These are phyloP conservation scores for Alectoria sarmentosa DNA, from an alignment of 495 filamentous ascomycete species.

Conservation along the genomic window DNA sequence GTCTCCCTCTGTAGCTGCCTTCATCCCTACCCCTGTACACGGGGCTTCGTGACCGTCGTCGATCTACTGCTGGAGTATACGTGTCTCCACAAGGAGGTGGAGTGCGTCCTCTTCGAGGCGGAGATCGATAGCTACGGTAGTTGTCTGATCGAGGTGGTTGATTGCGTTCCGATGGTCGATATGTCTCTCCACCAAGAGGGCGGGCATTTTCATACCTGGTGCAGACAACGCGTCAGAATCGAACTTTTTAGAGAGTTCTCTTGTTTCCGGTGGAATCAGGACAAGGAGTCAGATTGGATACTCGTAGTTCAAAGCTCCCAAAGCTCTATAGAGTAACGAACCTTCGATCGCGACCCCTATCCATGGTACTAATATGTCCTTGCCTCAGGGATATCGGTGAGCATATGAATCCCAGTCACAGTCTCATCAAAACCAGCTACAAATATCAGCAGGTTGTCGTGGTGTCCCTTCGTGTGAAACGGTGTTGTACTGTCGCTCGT, in stretches of 20 bases:
- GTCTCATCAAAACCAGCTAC: not conserved
- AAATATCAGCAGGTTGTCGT: not conserved
- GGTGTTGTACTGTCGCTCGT: not conserved
- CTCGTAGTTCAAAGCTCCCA: not conserved
- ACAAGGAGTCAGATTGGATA: not conserved
- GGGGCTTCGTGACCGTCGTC: conserved; percentile 44
- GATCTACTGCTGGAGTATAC: conserved; percentile 42
- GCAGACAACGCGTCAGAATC: conserved; percentile 7
- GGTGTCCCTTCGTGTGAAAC: not conserved
- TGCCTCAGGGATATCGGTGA: not conserved
- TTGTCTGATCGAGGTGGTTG: conserved; percentile 34
- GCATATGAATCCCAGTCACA: not conserved
- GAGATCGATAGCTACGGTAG: conserved; percentile 32
- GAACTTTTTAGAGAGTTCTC: not conserved
- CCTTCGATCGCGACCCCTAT: conserved; percentile 46
- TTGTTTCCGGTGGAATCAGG: not conserved
- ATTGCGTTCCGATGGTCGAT: conserved; percentile 40
- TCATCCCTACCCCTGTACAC: conserved; percentile 36
- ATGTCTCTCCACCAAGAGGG: conserved; percentile 43
- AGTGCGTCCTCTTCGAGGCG: conserved; percentile 30
- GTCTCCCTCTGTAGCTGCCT: conserved; percentile 31
- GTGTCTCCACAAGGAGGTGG: conserved; percentile 37
- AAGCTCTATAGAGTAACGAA: conserved; percentile 19
- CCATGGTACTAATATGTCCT: conserved; percentile 30
- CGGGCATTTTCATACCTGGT: conserved; percentile 42